Conservation (phyloP, 805 yeast species). For the Sporopachydermia lactativora region DNA sequence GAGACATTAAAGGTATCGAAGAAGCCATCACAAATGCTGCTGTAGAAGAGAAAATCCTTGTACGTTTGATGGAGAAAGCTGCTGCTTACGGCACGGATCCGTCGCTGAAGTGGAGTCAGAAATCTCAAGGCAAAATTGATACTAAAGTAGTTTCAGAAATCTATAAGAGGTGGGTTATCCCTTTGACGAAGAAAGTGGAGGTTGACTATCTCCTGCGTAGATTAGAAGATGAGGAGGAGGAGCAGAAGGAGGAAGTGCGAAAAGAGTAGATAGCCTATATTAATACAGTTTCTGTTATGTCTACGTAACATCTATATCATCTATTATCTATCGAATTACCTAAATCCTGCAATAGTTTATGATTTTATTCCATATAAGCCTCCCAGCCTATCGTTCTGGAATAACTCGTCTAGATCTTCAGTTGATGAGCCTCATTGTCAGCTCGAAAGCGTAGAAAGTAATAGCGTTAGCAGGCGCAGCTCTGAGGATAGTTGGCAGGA, state of each 20-base stretch:
- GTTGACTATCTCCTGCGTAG: conserved; percentile 81
- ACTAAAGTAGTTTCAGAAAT: conserved; percentile 73
- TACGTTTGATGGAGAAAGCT: conserved; percentile 68
- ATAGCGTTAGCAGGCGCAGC: conserved; percentile 99
- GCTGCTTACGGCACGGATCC: conserved; percentile 85
- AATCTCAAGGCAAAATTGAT: conserved; percentile 56
- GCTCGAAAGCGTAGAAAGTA: conserved; percentile 87
- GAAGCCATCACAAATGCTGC: conserved; percentile 73
- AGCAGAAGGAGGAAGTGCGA: neutral
- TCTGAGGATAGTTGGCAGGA: conserved; percentile 81
- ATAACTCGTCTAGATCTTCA: conserved; percentile 15
- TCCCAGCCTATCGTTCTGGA: no score
- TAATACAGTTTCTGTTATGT: neutral
- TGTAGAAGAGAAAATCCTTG: conserved; percentile 74
- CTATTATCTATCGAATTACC: neutral
- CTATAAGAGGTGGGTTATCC: conserved; percentile 81
- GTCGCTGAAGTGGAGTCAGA: conserved; percentile 53
- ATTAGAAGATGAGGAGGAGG: conserved; percentile 42
- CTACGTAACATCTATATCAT: no score
- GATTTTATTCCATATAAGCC: no score
- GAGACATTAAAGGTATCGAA: conserved; percentile 61
- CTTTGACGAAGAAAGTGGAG: conserved; percentile 90
- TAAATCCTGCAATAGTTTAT: neutral
- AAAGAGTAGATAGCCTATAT: neutral
- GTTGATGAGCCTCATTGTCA: conserved; percentile 50